Evolutionary conservation across 345 rosid species (phyloP).

Genomic region (Lenwebbia sp.): DNA sequence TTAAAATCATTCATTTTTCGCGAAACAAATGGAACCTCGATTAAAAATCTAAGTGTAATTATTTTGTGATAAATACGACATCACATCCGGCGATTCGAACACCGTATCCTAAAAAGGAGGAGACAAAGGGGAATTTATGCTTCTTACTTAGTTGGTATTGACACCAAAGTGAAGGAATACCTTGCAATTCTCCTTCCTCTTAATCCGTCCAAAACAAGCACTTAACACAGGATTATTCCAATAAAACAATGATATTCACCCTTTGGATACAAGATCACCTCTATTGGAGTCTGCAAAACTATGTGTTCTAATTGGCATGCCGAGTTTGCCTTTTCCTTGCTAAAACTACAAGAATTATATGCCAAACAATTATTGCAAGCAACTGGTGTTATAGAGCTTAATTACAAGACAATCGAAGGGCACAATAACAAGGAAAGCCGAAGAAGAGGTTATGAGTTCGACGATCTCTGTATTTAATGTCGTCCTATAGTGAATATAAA

Average conservation of each 20-base stretch:
- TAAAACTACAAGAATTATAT: background rate
- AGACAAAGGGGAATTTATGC: too few relatives aligned
- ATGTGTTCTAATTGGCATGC: background rate
- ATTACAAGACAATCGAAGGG: background rate
- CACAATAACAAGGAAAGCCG: background rate
- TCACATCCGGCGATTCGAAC: background rate
- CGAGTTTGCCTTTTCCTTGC: background rate
- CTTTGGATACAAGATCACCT: background rate
- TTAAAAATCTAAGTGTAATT: background rate
- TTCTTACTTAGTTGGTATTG: background rate
- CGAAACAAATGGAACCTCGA: too few relatives aligned
- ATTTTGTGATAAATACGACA: background rate
- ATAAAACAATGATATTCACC: background rate
- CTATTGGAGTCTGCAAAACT: background rate
- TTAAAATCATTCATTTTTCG: too few relatives aligned
- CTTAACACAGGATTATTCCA: background rate
- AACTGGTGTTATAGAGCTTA: background rate
- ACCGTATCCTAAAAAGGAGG: too few relatives aligned
- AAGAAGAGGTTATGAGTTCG: background rate
- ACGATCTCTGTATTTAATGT: background rate
- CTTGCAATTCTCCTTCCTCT: background rate
- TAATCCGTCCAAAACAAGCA: background rate
- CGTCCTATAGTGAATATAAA: background rate
- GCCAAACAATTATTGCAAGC: background rate
- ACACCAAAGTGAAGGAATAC: background rate